Evolutionary conservation across 2,329 filamentous ascomycete species (phyloP).

Genomic region (Fusarium acutatum): DNA sequence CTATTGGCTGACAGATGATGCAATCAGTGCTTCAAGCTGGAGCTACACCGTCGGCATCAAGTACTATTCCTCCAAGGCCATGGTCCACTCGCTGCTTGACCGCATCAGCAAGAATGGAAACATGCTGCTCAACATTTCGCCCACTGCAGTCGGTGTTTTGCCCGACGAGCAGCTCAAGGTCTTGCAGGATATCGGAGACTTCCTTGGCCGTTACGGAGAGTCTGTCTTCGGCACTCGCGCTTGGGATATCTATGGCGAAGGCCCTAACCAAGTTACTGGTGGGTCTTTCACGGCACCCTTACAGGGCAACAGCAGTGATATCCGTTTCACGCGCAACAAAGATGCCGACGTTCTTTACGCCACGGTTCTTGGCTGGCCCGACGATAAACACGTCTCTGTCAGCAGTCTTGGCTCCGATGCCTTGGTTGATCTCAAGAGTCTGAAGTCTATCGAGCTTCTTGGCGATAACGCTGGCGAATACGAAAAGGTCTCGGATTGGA

Average conservation of each 20-base stretch:
- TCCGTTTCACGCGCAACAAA: conserved; percentile 11
- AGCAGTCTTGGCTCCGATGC: neutral
- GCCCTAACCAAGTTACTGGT: neutral
- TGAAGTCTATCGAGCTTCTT: neutral
- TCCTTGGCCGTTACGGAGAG: conserved; percentile 1
- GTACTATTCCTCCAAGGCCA: conserved; percentile 14
- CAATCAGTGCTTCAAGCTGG: conserved; percentile 14
- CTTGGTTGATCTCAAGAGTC: neutral
- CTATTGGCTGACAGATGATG: conserved; percentile 12
- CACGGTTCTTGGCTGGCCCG: conserved; percentile 4
- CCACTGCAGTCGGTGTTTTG: neutral
- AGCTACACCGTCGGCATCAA: conserved; percentile 12
- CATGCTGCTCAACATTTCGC: conserved; percentile 8
- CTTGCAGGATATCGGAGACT: neutral
- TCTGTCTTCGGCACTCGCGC: neutral
- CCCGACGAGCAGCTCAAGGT: conserved; percentile 8
- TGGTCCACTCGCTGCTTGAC: conserved; percentile 6
- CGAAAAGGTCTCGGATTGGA: neutral
- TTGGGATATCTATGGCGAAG: conserved; percentile 10
- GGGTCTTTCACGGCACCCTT: conserved; percentile 2
- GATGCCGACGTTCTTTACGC: neutral
- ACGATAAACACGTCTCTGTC: neutral
- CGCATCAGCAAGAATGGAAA: conserved; percentile 14
- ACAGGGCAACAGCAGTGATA: conserved; percentile 9
- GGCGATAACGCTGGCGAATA: neutral